Percentiles rank a stretch among this genome's conserved stretches.
Evolutionary conservation across 2,329 filamentous ascomycete species (phyloP).

Genomic region (Aphanocladium album): DNA sequence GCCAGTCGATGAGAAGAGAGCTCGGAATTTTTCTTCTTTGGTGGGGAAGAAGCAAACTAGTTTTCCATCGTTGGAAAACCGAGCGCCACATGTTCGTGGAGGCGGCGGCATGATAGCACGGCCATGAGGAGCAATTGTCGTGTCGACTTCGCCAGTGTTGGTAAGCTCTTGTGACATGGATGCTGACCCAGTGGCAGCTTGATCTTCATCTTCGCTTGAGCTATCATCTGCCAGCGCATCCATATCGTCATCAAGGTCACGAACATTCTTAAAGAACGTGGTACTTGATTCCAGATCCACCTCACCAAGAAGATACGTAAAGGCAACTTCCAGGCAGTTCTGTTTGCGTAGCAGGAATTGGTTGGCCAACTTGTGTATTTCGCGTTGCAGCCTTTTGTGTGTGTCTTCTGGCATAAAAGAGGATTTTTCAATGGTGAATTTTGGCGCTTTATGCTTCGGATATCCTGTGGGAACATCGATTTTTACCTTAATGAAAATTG

Average conservation of each 20-base stretch:
- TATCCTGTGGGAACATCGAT: slow-evolving; percentile 57
- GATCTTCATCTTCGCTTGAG: slow-evolving; percentile 69
- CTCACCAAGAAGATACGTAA: slow-evolving; percentile 60
- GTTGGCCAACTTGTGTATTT: slow-evolving; percentile 51
- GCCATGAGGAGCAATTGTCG: slow-evolving; percentile 46
- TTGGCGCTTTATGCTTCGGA: slow-evolving; percentile 52
- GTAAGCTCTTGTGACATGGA: slow-evolving; percentile 59
- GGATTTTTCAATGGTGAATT: slow-evolving; percentile 57
- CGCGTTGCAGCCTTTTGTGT: slow-evolving; percentile 45
- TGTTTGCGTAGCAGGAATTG: slow-evolving; percentile 53
- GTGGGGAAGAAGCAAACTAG: slow-evolving; percentile 65
- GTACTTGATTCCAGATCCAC: slow-evolving; percentile 56
- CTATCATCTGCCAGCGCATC: slow-evolving; percentile 65
- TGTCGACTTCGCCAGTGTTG: slow-evolving; percentile 48
- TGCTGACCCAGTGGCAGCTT: slow-evolving; percentile 47
- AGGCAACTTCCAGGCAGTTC: slow-evolving; percentile 57
- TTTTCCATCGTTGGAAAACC: slow-evolving; percentile 57
- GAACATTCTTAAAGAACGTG: slow-evolving; percentile 58
- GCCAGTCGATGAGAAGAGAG: slow-evolving; percentile 41
- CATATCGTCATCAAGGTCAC: slow-evolving; percentile 55
- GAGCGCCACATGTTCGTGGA: slow-evolving; percentile 54
- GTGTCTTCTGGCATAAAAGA: slow-evolving; percentile 56
- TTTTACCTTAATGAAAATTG: slow-evolving; percentile 58
- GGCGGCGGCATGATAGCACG: slow-evolving; percentile 51
- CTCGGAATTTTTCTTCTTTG: slow-evolving; percentile 56